These are phyloP conservation scores for Agapanthus africanus DNA, from an alignment of 106 monocot species.

Conservation along the genomic window DNA sequence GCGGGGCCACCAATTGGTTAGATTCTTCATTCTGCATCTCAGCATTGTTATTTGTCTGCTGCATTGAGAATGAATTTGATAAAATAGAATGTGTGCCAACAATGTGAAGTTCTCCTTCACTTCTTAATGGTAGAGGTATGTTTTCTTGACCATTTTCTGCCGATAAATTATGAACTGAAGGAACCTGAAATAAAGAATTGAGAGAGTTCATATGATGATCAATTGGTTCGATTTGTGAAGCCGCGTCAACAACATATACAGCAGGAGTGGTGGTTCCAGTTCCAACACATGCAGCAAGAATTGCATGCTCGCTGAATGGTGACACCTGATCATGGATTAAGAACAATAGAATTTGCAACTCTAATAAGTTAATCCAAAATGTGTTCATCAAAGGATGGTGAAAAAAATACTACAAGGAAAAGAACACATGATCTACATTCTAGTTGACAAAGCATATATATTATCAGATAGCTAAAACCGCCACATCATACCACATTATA, in stretches of 20 bases:
- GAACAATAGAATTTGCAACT: neutral
- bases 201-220: neutral
- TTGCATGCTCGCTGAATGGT: neutral
- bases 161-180: neutral
- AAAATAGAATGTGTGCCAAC: neutral
- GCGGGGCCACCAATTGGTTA: neutral
- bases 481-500: no score
- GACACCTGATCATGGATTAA: constrained; percentile 6
- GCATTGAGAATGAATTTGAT: neutral
- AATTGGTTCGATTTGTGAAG: neutral
- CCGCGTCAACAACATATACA: neutral
- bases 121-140: neutral
- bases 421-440: no score
- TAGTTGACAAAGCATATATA: neutral
- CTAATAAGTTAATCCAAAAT: neutral
- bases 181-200: neutral
- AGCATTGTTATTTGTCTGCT: neutral
- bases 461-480: neutral
- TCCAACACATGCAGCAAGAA: constrained; percentile 10
- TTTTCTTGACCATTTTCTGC: neutral
- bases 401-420: neutral
- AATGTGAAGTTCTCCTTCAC: constrained; percentile 8
- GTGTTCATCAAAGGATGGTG: neutral
- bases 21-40: neutral
- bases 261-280: neutral